Conservation (phyloP, 1,139 yeast genomes). For the Debaryomyces fabryi region DNA sequence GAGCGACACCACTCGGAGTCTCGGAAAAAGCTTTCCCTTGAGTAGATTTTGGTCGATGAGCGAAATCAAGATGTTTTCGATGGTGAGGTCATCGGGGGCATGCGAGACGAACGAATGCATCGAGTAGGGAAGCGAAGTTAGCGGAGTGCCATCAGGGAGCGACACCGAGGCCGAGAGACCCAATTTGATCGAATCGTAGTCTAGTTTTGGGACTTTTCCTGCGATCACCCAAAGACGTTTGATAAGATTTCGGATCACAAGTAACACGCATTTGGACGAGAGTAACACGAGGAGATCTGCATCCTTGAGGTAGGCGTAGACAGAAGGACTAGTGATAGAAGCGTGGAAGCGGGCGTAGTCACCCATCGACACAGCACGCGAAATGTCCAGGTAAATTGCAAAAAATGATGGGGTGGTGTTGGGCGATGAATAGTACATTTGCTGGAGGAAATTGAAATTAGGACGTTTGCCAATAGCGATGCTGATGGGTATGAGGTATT, state of each 20-base stretch:
- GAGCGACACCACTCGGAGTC: slow-evolving; percentile 45
- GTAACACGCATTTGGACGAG: slow-evolving; percentile 36
- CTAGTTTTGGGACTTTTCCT: slow-evolving; percentile 30
- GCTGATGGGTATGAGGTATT: slow-evolving; percentile 59
- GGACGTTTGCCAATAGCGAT: slow-evolving; percentile 57
- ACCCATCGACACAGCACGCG: slow-evolving; percentile 40
- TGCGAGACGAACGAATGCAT: slow-evolving; percentile 10
- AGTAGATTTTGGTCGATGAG: slow-evolving; percentile 56
- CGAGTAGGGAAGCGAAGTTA: neutral
- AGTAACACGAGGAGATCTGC: slow-evolving; percentile 34
- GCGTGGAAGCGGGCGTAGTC: slow-evolving; percentile 37
- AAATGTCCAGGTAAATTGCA: slow-evolving; percentile 38
- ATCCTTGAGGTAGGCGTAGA: slow-evolving; percentile 32
- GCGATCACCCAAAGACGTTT: slow-evolving; percentile 35
- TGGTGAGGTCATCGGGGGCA: slow-evolving; percentile 29
- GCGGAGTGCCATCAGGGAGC: neutral
- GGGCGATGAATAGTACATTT: slow-evolving; percentile 17
- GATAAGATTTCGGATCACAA: slow-evolving; percentile 51
- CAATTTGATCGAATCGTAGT: slow-evolving; percentile 29
- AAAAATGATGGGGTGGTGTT: slow-evolving; percentile 30
- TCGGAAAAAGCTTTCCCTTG: slow-evolving; percentile 54
- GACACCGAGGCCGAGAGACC: slow-evolving; percentile 20
- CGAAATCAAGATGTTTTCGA: slow-evolving; percentile 53
- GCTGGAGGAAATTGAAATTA: slow-evolving; percentile 29
- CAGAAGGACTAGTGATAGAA: slow-evolving; percentile 31